These are phyloP conservation scores for Pogostemon cablin DNA, from an alignment of 257 asterid species.

Conservation along the genomic window DNA sequence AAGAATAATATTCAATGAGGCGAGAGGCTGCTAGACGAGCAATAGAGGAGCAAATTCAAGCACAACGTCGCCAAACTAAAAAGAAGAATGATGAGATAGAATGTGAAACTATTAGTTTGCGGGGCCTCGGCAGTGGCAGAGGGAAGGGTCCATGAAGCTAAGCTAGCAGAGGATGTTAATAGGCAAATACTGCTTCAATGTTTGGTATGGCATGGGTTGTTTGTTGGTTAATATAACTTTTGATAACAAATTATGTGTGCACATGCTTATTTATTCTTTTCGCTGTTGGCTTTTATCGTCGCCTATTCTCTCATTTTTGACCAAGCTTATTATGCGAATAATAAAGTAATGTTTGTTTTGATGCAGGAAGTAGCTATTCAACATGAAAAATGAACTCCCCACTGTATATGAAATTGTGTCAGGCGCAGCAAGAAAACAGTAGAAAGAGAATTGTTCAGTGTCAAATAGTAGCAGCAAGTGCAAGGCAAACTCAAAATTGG, in stretches of 20 bases:
- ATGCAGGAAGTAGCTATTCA: slow-evolving; percentile 74
- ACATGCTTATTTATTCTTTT: too few species aligned
- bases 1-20: slow-evolving; percentile 93
- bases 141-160: slow-evolving; percentile 95
- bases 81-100: slow-evolving; percentile 84
- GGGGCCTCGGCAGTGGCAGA: slow-evolving; percentile 60
- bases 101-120: slow-evolving; percentile 81
- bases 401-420: slow-evolving; percentile 80
- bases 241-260: too few species aligned
- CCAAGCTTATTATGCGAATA: too few species aligned
- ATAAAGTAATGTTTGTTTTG: too few species aligned
- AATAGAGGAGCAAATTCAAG: slow-evolving; percentile 97
- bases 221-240: too few species aligned
- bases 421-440: slow-evolving; percentile 63
- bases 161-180: slow-evolving; percentile 92
- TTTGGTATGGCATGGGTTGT: too few species aligned
- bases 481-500: slow-evolving; percentile 61
- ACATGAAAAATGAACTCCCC: slow-evolving; percentile 82
- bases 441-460: slow-evolving; percentile 64
- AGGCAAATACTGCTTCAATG: slow-evolving; percentile 41
- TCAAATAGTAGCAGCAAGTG: slow-evolving; percentile 62
- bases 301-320: too few species aligned
- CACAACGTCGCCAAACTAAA: slow-evolving; percentile 92
- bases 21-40: slow-evolving; percentile 95
- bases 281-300: too few species aligned